These are phyloP conservation scores for Suhomyces vadensis DNA, from an alignment of 805 yeast species.

Conservation along the genomic window DNA sequence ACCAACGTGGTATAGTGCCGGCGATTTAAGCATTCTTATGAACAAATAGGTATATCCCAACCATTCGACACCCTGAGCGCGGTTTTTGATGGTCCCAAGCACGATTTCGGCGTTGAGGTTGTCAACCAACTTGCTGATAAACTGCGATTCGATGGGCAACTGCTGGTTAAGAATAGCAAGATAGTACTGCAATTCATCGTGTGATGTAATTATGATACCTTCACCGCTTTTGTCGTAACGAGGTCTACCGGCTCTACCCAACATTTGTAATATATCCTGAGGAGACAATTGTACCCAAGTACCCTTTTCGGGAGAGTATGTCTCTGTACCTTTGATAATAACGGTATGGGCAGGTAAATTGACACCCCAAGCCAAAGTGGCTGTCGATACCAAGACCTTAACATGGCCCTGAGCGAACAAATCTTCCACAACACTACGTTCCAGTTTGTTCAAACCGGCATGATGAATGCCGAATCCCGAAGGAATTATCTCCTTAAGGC, in stretches of 20 bases:
- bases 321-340: constrained; percentile 88
- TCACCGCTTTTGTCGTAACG: constrained; percentile 90
- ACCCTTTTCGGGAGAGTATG: constrained; percentile 88
- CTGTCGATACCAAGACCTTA: constrained; percentile 85
- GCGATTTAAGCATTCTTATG: constrained; percentile 74
- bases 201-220: constrained; percentile 89
- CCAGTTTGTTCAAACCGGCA: constrained; percentile 78
- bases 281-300: constrained; percentile 90
- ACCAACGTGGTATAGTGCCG: constrained; percentile 74
- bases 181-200: constrained; percentile 82
- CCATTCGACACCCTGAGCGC: constrained; percentile 79
- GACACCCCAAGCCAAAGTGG: constrained; percentile 97
- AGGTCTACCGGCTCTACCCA: constrained; percentile 98
- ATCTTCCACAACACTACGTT: constrained; percentile 79
- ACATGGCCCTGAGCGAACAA: constrained; percentile 84
- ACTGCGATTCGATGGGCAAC: constrained; percentile 87
- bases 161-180: constrained; percentile 89
- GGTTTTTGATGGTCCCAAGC: constrained; percentile 58
- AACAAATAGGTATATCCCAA: constrained; percentile 74
- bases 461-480: constrained; percentile 88
- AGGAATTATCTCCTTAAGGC: constrained; percentile 59
- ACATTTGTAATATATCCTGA: constrained; percentile 93
- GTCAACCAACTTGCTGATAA: constrained; percentile 70
- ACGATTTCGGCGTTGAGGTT: constrained; percentile 85
- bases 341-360: constrained; percentile 95